Conservation (phyloP, 495 filamentous ascomycete species). For the Penicillium coprophilum region DNA sequence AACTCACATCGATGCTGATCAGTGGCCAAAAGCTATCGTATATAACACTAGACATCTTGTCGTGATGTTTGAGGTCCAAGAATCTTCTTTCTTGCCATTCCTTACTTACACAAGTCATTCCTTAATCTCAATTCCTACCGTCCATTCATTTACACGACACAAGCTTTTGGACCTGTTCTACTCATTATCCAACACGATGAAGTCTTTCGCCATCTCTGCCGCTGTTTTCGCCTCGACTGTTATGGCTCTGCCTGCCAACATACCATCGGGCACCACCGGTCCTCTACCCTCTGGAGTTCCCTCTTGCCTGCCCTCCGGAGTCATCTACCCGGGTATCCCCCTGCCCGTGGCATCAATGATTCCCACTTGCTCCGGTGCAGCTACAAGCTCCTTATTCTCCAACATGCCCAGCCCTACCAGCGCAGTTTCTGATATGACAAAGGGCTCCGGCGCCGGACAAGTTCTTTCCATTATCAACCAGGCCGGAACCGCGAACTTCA, state of each 20-base stretch:
- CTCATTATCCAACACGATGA: slow-evolving; percentile 29
- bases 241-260: slow-evolving; percentile 25
- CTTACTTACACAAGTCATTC: slow-evolving; percentile 22
- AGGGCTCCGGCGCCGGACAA: neutral
- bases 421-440: neutral
- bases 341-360: slow-evolving; percentile 12
- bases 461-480: slow-evolving; percentile 25
- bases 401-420: slow-evolving; percentile 9
- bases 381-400: slow-evolving; percentile 3
- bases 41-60: slow-evolving; percentile 6
- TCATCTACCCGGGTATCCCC: slow-evolving; percentile 15
- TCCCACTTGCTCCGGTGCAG: slow-evolving; percentile 13
- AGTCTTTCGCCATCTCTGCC: slow-evolving; percentile 24
- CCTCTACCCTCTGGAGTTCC: slow-evolving; percentile 18
- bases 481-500: slow-evolving; percentile 13
- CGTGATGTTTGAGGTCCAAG: slow-evolving; percentile 18
- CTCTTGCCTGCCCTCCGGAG: slow-evolving; percentile 20
- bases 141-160: slow-evolving; percentile 26
- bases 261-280: slow-evolving; percentile 5
- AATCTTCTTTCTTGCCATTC: slow-evolving; percentile 20
- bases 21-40: slow-evolving; percentile 6
- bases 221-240: slow-evolving; percentile 29
- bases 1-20: neutral
- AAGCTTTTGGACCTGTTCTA: slow-evolving; percentile 19
- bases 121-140: slow-evolving; percentile 26